Evolutionary conservation across 495 filamentous ascomycete genomes (phyloP), one percentile per base, ranked within the genome.

Genomic region (Xylaria venustula): DNA sequence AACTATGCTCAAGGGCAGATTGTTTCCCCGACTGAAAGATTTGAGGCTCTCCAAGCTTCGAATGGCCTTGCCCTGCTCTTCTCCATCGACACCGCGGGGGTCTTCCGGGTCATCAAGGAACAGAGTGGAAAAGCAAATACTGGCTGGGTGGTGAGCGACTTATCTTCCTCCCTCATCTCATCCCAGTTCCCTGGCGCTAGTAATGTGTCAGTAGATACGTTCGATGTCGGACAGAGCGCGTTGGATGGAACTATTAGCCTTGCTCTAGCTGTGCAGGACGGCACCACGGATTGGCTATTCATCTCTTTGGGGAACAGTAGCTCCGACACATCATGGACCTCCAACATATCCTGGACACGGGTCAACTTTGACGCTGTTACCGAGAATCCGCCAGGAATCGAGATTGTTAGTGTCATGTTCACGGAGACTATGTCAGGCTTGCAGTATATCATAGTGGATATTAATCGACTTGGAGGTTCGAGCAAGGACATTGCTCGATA

Each of bases 1-100:
- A 59, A 59, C 14, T 59, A 59, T 20, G 28, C 36, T 3, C 55
- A 41, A 7, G 55, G 55, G 4, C 44, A 59, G 19, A 14, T 59
- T 2, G 30, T 59, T 6, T 49, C 42, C 2, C 55, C 55, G 0
- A 48, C 42, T n/a, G 45, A 40, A n/a, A 50, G 37, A 15, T 50
- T 59, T 37, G 28, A 49, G 20, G 55, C 55, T 50, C 37, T 59
- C 11, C 55, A 59, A 20, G 17, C 55, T 30, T 23, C 30, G 7
- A 49, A 59, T 41, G 55, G 55, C 15, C 42, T 28, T 32, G 9
- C 45, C 1, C 17, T 59, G 2, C 42, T 59, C 7, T 59, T 59
- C 37, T 25, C 45, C 17, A 59, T 50, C 28, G 42, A 49, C 23
- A 49, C 55, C 19, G 26, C 23, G 30, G 45, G 30, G 4, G 32